Percentiles rank a stretch among this genome's conserved stretches.
Conservation (phyloP, 768 basidiomycete genomes). For the Cystobasidium ongulense region DNA sequence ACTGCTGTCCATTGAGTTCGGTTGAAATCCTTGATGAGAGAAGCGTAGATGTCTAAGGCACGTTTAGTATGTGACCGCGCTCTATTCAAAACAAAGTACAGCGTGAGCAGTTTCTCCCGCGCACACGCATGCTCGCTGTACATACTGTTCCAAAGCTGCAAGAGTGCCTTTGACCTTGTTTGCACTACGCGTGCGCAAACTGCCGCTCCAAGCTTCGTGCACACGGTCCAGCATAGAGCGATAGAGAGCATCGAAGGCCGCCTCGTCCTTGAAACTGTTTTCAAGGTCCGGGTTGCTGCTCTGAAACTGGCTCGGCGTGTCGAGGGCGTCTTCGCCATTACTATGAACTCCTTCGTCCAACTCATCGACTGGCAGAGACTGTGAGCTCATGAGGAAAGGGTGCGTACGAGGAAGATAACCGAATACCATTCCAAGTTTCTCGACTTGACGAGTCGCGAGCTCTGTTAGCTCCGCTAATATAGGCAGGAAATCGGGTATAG, state of each 20-base stretch:
- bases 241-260: conserved; percentile 71
- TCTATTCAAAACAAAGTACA: conserved; percentile 46
- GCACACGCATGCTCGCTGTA: not conserved
- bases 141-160: conserved; percentile 82
- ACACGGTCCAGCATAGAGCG: conserved; percentile 65
- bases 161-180: conserved; percentile 74
- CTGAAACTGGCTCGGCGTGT: conserved; percentile 43
- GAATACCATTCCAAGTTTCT: conserved; percentile 66
- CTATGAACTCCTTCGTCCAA: conserved; percentile 52
- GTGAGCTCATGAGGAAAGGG: conserved; percentile 60
- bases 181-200: conserved; percentile 76
- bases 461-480: conserved; percentile 82
- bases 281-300: not conserved
- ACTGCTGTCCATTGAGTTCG: conserved; percentile 44
- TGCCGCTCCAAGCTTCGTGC: conserved; percentile 72
- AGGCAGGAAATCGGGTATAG: conserved; percentile 57
- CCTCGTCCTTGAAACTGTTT: conserved; percentile 45
- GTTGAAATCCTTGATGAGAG: conserved; percentile 59
- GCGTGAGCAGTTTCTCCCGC: not conserved
- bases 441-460: conserved; percentile 79
- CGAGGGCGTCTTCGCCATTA: conserved; percentile 54
- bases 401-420: conserved; percentile 63
- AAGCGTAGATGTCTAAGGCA: conserved; percentile 64
- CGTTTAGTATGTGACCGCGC: conserved; percentile 56
- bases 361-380: conserved; percentile 5